Conservation (phyloP, 2,329 filamentous ascomycete genomes). For the Fusarium decemcellulare region DNA sequence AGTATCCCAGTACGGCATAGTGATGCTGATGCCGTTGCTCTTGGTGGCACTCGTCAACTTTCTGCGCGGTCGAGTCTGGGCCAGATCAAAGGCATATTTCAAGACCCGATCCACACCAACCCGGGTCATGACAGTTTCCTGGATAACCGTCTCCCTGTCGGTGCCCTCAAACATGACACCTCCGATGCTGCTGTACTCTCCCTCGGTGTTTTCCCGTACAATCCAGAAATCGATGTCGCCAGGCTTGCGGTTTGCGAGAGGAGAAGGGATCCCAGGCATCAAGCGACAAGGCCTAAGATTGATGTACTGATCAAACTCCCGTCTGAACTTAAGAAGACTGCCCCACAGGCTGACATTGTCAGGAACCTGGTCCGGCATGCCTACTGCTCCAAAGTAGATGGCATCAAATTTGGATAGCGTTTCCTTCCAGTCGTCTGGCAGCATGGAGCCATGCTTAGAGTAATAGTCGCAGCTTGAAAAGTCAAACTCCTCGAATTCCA, state of each 20-base stretch:
- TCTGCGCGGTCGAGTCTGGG: constrained; percentile 69
- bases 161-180: constrained; percentile 72
- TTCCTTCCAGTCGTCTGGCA: constrained; percentile 63
- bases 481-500: constrained; percentile 74
- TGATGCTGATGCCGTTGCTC: constrained; percentile 76
- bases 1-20: constrained; percentile 79
- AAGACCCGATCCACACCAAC: constrained; percentile 73
- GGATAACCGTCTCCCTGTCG: constrained; percentile 72
- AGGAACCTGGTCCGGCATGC: constrained; percentile 67
- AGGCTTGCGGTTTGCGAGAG: constrained; percentile 65
- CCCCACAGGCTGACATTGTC: constrained; percentile 79
- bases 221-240: constrained; percentile 78
- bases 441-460: constrained; percentile 57
- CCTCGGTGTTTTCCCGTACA: constrained; percentile 76
- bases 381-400: constrained; percentile 78
- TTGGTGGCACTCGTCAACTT: constrained; percentile 77
- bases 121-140: constrained; percentile 75
- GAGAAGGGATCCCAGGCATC: constrained; percentile 71
- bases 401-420: constrained; percentile 72
- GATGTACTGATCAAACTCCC: constrained; percentile 77
- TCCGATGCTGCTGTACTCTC: constrained; percentile 77
- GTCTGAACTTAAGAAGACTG: constrained; percentile 76
- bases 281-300: constrained; percentile 76
- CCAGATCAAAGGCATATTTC: constrained; percentile 75
- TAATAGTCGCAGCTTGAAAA: constrained; percentile 77